These are phyloP conservation scores for Acacia crassicarpa DNA, from an alignment of 306 rosid species.

Conservation along the genomic window DNA sequence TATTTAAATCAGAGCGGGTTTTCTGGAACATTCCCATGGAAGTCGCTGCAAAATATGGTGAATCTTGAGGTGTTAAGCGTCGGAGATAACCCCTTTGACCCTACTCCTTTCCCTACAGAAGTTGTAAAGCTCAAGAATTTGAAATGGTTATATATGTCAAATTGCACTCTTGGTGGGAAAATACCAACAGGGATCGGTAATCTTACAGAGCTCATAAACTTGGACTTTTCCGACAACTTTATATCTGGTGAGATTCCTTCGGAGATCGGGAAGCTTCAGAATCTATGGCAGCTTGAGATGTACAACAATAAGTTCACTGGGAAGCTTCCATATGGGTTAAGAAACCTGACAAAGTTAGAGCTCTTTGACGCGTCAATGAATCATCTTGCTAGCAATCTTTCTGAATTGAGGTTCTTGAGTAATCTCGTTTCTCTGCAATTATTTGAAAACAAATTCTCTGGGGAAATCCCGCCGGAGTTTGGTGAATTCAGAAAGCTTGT, in stretches of 20 bases:
- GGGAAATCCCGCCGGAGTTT: slow-evolving; percentile 64
- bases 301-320: slow-evolving; percentile 63
- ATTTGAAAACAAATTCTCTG: slow-evolving; percentile 52
- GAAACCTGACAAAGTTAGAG: slow-evolving; percentile 53
- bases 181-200: slow-evolving; percentile 71
- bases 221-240: slow-evolving; percentile 61
- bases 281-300: slow-evolving; percentile 74
- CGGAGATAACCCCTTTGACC: slow-evolving; percentile 70
- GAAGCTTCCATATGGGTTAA: slow-evolving; percentile 55
- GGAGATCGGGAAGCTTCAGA: slow-evolving; percentile 65
- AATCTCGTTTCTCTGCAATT: slow-evolving; percentile 65
- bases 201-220: slow-evolving; percentile 53
- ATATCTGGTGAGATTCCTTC: slow-evolving; percentile 66
- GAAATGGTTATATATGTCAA: slow-evolving; percentile 61
- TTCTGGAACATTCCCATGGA: slow-evolving; percentile 82
- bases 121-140: slow-evolving; percentile 48
- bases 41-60: slow-evolving; percentile 49
- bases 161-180: slow-evolving; percentile 61
- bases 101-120: slow-evolving; percentile 53
- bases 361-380: slow-evolving; percentile 68
- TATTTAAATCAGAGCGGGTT: slow-evolving; percentile 58
- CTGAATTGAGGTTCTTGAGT: slow-evolving; percentile 45
- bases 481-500: slow-evolving; percentile 67
- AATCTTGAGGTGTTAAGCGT: slow-evolving; percentile 59
- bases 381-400: slow-evolving; percentile 57